Percentiles rank a stretch among this genome's conserved stretches.
phyloP scores from a whole-genome alignment of 106 monocot genomes.

The Hemerocallis citrina region DNA sequence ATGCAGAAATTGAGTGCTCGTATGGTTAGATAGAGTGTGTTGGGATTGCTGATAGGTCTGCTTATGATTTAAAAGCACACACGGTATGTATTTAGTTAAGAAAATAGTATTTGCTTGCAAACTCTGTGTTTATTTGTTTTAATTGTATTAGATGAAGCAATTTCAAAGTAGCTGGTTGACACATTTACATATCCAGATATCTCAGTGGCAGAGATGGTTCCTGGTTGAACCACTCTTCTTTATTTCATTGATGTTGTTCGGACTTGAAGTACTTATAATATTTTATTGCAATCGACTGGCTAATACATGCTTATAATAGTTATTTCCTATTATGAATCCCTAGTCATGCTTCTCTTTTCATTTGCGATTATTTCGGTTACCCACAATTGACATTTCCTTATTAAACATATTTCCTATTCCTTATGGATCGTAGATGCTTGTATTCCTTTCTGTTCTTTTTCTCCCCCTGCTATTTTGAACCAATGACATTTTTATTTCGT shows the following conservation, averaged over 20 bases:
- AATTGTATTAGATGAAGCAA: neutral
- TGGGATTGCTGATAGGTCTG: slow-evolving; percentile 97
- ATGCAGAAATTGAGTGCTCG: slow-evolving; percentile 94
- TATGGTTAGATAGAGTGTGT: slow-evolving; percentile 99
- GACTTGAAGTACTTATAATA: neutral
- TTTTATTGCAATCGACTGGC: neutral
- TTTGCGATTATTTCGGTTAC: neutral
- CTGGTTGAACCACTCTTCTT: neutral
- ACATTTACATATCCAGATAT: neutral
- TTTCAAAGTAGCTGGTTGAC: neutral
- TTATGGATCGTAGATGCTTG: neutral
- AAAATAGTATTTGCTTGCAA: neutral
- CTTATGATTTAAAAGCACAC: slow-evolving; percentile 85
- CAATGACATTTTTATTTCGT: neutral
- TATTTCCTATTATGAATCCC: neutral
- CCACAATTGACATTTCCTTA: neutral
- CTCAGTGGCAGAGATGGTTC: neutral
- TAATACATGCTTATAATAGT: neutral
- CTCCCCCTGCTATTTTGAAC: neutral
- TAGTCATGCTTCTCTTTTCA: neutral
- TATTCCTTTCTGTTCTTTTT: too few species aligned
- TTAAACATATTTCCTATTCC: neutral
- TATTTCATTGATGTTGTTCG: neutral
- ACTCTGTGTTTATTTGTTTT: neutral
- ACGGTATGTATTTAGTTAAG: slow-evolving; percentile 34